Base-by-base conservation (phyloP, 1,139 yeast genomes). In the Yamadazyma mexicana region DNA sequence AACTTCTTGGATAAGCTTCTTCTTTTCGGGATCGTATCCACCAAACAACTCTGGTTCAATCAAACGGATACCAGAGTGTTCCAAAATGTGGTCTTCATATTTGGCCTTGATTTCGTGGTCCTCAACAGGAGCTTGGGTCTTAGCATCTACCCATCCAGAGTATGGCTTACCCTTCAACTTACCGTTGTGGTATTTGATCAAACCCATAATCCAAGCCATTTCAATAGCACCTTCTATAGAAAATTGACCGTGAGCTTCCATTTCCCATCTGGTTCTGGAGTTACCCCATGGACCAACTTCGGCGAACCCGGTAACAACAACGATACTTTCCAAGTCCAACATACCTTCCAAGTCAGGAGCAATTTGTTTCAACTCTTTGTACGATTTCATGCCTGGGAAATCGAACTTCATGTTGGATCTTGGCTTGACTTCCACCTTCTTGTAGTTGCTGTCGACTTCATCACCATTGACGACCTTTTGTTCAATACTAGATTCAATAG, bases 201-300 rank as follows among this genome's bases (percentile, higher is more conserved):
- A 78, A 52, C 98, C 98, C 98, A 92, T 92, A 54, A 92, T 89
- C 98, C 98, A 92, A 39, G 98, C 98, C 96, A 92, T 91, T 74
- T 92, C 98, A 61, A 92, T 86, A 59, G 96, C 86, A 61, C 98
- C 98, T 71, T 92, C 98, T 57, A 92, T 74, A n/a, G 98, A 91
- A 68, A 92, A 92, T 60, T 87, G 89, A 57, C 98, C 98, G 46
- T 68, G 53, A 40, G 97, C 87, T 73, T 92, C 98, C 96, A 92
- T 92, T 69, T 92, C 98, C 98, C 98, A 92, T 77, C 98, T 83
- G 46, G 98, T 92, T 78, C 98, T 87, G 34, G 98, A 71, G 64
- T 91, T 89, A 80, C 98, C 98, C 96, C 97, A 94, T 61, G 98
- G 98, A 62, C 97, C 95, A 54, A 92, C 98, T 73, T 92, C 98